Conservation (phyloP, 345 rosid species). For the Clarkia xantiana region DNA sequence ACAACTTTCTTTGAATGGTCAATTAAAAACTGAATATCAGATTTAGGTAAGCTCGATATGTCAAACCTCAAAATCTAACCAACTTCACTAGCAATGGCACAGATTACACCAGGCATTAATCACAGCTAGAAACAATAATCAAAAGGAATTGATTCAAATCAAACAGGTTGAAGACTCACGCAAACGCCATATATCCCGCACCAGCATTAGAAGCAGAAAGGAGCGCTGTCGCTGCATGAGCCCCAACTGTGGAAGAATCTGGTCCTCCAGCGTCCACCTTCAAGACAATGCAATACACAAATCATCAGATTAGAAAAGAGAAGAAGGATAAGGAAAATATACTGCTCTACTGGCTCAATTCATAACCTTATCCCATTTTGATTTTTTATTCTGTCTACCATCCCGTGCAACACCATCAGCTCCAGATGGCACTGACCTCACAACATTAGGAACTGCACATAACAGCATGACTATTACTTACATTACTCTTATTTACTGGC, state of each 20-base stretch:
- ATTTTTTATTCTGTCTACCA: slow-evolving; percentile 74
- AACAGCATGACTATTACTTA: background rate
- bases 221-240: slow-evolving; percentile 32
- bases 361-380: slow-evolving; percentile 88
- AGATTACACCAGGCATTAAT: background rate
- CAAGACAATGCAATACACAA: slow-evolving; percentile 8
- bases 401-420: slow-evolving; percentile 42
- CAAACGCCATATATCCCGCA: slow-evolving; percentile 78
- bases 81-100: background rate
- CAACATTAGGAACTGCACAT: slow-evolving; percentile 24
- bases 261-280: slow-evolving; percentile 77
- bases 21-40: too few species aligned
- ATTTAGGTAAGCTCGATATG: too few species aligned
- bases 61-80: background rate
- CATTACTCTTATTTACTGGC: background rate
- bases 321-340: too few species aligned
- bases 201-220: slow-evolving; percentile 67
- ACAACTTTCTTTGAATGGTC: background rate
- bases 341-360: background rate
- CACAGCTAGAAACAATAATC: background rate
- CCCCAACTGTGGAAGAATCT: slow-evolving; percentile 43
- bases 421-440: slow-evolving; percentile 24
- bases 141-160: too few species aligned
- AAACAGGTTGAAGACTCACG: slow-evolving; percentile 32
- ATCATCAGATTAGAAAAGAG: background rate